Base-by-base conservation (phyloP, 2,329 filamentous ascomycete genomes). In the Curvularia hawaiiensis region DNA sequence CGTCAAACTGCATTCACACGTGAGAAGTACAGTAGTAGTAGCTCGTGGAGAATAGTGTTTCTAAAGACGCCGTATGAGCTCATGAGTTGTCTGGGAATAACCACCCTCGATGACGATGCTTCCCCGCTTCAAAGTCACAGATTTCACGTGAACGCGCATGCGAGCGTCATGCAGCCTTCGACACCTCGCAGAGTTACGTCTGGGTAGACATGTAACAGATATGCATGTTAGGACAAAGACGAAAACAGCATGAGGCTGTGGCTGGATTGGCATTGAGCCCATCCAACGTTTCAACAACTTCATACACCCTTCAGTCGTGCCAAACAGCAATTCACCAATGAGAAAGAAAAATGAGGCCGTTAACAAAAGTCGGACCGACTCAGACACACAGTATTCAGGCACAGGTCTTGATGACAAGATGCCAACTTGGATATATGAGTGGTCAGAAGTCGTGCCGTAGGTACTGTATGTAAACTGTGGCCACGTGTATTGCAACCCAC, bases 361-460 rank as follows among this genome's bases (percentile, higher is more conserved):
- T 10, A 20, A 14, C 45, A 22, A 11, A 30, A 14, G 48, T 53
- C 44, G 54, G 54, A 18, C 50, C 50, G 50, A 54, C 24, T 18
- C 11, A 28, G 30, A 38, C 38, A 53, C 50, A 54, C 44, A 30
- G 47, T 35, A 52, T 46, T 41, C 20, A 45, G 31, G 16, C 18
- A 20, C 24, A 50, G 33, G 40, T 41, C 16, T 33, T 26, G 40
- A 49, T 16, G 18, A 20, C 24, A 28, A n/a, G 26, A 18, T 14
- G 33, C 18, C 45, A 38, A 33, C 33, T 16, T 33, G 18, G 22
- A 46, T 46, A 9, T 20, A 31, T 62, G 22, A 60, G 46, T 57
- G 59, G 59, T 26, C 50, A 54, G 48, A 61, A 59, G 59, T 59
- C 59, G 56, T 54, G 30, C 59, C 54, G 47, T 20, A 26, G 38